Evolutionary conservation across 345 rosid species (phyloP), one percentile per base, ranked within the genome.

Genomic region (Corchorus olitorius): DNA sequence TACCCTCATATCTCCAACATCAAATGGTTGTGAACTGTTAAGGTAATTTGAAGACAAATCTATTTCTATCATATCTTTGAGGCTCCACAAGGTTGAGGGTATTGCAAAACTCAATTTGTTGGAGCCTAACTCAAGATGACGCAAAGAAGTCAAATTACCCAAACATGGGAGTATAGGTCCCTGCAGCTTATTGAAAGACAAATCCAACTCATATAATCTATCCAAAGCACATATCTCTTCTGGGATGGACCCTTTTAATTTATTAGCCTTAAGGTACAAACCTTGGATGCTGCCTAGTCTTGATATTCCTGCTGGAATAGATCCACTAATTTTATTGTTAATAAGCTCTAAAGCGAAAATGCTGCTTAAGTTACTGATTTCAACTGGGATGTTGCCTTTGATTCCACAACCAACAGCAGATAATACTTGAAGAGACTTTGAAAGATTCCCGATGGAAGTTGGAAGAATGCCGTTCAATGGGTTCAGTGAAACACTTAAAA

Each of bases 341-440:
- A 7, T 14, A 3, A 80, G 62, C 8, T 13, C 0, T 65, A 46
- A 76, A 78, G n/a, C n/a, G n/a, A 16, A 60, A 27, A 76, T 17
- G 81, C 70, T 56, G 58, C 22, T 70, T 10, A 73, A 58, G 39
- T 46, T 73, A n/a, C 82, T 73, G 3, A 79, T 8, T 68, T 20
- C 70, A 19, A 6, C 0, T 0, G 78, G 85, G 8, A 76, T 82
- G 2, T 15, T 48, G 1, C 82, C 82, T 2, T 8, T 15, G 33
- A 81, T 35, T 22, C 63, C 60, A 72, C 73, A 74, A 10, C 77
- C 0, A 0, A 0, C 0, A 0, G 50, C 37, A 16, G 2, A 2
- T 7, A 81, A 61, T 0, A 2, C 2, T 34, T 49, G 17, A 56
- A 71, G 46, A 16, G 34, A 27, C 9, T 34, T 3, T 0, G 83